Percentiles rank a stretch among this genome's conserved stretches.
Conservation (phyloP, 192 early-diverging fungal species). For the Backusella psychrophila region DNA sequence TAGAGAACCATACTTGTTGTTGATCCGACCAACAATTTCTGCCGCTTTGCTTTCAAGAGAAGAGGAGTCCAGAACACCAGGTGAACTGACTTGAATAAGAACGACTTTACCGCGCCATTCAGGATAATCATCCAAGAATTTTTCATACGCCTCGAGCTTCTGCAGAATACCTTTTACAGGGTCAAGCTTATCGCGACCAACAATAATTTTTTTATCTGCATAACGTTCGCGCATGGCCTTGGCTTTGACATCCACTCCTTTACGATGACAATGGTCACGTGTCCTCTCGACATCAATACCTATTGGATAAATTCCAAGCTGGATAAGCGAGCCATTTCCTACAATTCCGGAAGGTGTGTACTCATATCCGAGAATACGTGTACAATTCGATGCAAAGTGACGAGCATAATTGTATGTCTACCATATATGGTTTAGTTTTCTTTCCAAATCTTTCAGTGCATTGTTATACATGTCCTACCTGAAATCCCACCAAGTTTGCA, state of each 20-base stretch:
- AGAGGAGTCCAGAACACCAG: slow-evolving; percentile 66
- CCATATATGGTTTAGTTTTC: background rate
- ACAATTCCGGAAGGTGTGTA: slow-evolving; percentile 89
- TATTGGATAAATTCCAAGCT: slow-evolving; percentile 92
- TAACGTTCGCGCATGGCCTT: slow-evolving; percentile 79
- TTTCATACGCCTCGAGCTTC: slow-evolving; percentile 94
- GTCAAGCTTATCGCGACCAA: slow-evolving; percentile 96
- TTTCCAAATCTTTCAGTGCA: background rate
- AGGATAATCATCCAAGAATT: slow-evolving; percentile 85
- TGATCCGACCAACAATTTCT: slow-evolving; percentile 91
- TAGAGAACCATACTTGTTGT: slow-evolving; percentile 91
- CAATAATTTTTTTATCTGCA: slow-evolving; percentile 87
- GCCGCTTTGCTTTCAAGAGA: slow-evolving; percentile 82
- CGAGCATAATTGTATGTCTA: slow-evolving; percentile 89
- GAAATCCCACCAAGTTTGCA: slow-evolving; percentile 92
- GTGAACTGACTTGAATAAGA: slow-evolving; percentile 94
- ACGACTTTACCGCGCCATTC: slow-evolving; percentile 92
- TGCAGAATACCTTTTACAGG: slow-evolving; percentile 92
- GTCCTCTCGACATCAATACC: slow-evolving; percentile 90
- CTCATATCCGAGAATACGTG: slow-evolving; percentile 91
- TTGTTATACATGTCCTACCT: slow-evolving; percentile 42
- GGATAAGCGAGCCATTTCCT: slow-evolving; percentile 70
- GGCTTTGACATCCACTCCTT: slow-evolving; percentile 76
- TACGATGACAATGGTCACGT: slow-evolving; percentile 56
- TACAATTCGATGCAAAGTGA: slow-evolving; percentile 92